Percentiles rank a stretch among this genome's conserved stretches.
Conservation (phyloP, 2,329 filamentous ascomycete species). For the Colletotrichum spaethianum region DNA sequence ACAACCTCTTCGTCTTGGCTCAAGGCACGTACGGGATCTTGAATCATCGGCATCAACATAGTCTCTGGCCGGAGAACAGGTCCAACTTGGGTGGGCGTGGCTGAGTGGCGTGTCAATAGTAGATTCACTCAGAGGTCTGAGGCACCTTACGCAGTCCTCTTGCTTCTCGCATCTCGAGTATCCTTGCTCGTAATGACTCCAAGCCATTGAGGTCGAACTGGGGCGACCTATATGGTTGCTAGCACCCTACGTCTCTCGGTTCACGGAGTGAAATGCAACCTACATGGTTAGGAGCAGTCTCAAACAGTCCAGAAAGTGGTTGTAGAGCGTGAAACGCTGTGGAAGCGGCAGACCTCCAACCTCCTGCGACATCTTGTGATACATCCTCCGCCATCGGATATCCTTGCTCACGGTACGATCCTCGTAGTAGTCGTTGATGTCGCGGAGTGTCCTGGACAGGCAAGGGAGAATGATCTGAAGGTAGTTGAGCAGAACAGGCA, state of each 20-base stretch:
- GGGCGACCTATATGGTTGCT: conserved; percentile 55
- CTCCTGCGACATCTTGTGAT: conserved; percentile 68
- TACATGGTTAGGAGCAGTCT: conserved; percentile 67
- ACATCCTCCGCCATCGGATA: conserved; percentile 72
- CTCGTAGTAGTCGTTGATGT: conserved; percentile 67
- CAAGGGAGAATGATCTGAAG: conserved; percentile 71
- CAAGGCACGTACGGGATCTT: conserved; percentile 43
- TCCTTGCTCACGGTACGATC: conserved; percentile 63
- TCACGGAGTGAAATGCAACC: neutral
- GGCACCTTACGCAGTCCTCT: conserved; percentile 64
- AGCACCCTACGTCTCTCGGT: neutral
- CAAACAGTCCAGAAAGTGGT: conserved; percentile 66
- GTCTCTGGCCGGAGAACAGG: conserved; percentile 52
- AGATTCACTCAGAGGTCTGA: neutral
- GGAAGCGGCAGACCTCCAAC: conserved; percentile 65
- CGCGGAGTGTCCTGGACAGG: conserved; percentile 64
- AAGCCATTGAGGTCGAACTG: conserved; percentile 70
- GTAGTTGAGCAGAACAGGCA: conserved; percentile 67
- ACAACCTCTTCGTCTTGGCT: neutral
- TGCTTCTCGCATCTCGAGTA: conserved; percentile 67
- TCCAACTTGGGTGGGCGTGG: conserved; percentile 54
- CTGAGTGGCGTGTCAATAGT: conserved; percentile 40
- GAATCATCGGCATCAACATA: conserved; percentile 44
- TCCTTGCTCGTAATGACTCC: conserved; percentile 62
- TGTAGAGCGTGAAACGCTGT: conserved; percentile 69